These are phyloP conservation scores for Linnemannia schmuckeri DNA, from an alignment of 192 early-diverging fungal species.

Conservation along the genomic window DNA sequence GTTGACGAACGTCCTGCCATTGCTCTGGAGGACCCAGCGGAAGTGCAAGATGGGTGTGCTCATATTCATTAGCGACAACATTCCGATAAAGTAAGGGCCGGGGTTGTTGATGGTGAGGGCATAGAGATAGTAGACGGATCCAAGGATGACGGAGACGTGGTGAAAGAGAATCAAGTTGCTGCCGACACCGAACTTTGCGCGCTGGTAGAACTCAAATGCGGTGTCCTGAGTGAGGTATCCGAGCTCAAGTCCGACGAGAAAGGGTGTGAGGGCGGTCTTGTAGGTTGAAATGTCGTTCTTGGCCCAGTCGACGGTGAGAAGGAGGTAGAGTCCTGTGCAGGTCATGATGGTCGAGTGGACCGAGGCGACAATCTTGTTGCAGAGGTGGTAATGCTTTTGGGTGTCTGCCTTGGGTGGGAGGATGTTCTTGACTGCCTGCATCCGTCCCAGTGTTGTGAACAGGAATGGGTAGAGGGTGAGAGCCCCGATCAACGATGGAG, in stretches of 20 bases:
- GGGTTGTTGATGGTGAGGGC: constrained; percentile 43
- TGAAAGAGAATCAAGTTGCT: constrained; percentile 58
- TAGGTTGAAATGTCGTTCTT: constrained; percentile 52
- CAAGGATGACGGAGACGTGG: constrained; percentile 51
- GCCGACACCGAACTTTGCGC: constrained; percentile 41
- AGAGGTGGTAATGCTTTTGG: constrained; percentile 52
- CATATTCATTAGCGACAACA: constrained; percentile 57
- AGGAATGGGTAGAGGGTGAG: constrained; percentile 48
- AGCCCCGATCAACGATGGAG: constrained; percentile 40
- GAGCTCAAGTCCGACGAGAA: constrained; percentile 55
- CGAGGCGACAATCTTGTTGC: constrained; percentile 58
- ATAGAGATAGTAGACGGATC: constrained; percentile 50
- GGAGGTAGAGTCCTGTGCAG: constrained; percentile 32
- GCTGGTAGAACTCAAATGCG: constrained; percentile 56
- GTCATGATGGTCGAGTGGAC: constrained; percentile 56
- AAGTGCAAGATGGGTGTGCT: constrained; percentile 52
- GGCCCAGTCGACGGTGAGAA: constrained; percentile 46
- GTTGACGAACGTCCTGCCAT: constrained; percentile 42
- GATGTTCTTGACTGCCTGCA: constrained; percentile 32
- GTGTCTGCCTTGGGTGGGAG: constrained; percentile 48
- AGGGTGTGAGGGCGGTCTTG: constrained; percentile 46
- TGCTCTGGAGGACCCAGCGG: constrained; percentile 47
- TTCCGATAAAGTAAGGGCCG: constrained; percentile 54
- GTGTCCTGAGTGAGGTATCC: constrained; percentile 53
- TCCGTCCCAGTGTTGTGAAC: constrained; percentile 28